Evolutionary conservation across 2,329 filamentous ascomycete species (phyloP), one percentile per base, ranked within the genome.

Genomic region (Penicillium sp.): DNA sequence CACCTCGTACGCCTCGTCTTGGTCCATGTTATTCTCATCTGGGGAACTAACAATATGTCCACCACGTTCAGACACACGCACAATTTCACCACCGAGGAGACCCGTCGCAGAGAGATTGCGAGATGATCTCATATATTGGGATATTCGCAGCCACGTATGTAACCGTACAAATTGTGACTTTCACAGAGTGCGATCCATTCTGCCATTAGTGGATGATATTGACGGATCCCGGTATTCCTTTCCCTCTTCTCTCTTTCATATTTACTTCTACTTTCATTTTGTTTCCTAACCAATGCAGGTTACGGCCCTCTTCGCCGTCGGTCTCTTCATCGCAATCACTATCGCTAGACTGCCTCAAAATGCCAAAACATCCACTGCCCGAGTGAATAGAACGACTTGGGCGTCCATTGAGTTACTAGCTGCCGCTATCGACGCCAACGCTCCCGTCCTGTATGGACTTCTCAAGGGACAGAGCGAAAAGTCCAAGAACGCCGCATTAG

Each of bases 41-140:
- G 72, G 72, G 72, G 72, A 34, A 75, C 69, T 5, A 72, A 69
- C 62, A 75, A 73, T 52, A 66, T 75, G 48, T 51, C 70, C 5
- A 31, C 45, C 9, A 54, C 53, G 11, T 53, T 61, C 38, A 65
- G 69, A 29, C 39, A 58, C 5, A 60, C 50, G 1, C 62, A 67
- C 43, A 32, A 51, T 10, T 75, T 75, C 49, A 69, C 68, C 4
- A 20, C 59, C 0, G 51, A 59, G 6, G 72, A 74, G 44, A 69
- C 74, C 29, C 71, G 70, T 57, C 67, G 63, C 38, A 66, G 72
- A 44, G 64, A 67, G 55, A 65, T 73, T 42, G 73, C 71, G 42
- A 73, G 9, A 58, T 61, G 46, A 49, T 52, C 18, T 44, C 57
- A 1, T 61, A 59, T 37, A 29, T 56, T 31, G 42, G 24, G 9